These are phyloP conservation scores for Fragaria vesca DNA, from an alignment of 306 rosid species.

Conservation along the genomic window DNA sequence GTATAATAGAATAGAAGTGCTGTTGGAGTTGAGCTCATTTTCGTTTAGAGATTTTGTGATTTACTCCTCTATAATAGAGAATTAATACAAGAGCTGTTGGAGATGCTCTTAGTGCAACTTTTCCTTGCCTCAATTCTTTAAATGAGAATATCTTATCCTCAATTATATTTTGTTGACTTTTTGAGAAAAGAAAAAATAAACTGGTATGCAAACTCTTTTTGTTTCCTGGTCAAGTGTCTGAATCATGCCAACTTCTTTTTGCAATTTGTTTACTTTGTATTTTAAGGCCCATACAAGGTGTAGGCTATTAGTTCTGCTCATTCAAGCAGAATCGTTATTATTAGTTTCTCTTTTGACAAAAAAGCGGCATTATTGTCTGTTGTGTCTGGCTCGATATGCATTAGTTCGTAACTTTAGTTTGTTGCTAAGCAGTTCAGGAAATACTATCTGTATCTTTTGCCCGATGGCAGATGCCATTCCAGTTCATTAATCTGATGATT, in stretches of 20 bases:
- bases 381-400: neutral
- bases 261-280: neutral
- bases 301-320: neutral
- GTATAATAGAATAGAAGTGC: too few species aligned
- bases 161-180: neutral
- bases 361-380: neutral
- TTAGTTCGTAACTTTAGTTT: neutral
- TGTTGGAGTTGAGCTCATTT: too few species aligned
- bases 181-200: neutral
- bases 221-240: neutral
- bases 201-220: neutral
- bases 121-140: neutral
- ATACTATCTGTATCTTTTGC: neutral
- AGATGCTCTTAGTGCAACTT: neutral
- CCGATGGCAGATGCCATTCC: neutral
- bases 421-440: neutral
- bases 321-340: neutral
- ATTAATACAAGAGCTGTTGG: too few species aligned
- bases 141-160: neutral
- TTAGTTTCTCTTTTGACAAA: neutral
- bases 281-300: neutral
- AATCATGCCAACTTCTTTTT: neutral
- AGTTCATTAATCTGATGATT: slow-evolving; percentile 22
- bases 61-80: too few species aligned
- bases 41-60: too few species aligned